Base-by-base conservation (phyloP, 2,329 filamentous ascomycete species). In the Ophiocordyceps australis region DNA sequence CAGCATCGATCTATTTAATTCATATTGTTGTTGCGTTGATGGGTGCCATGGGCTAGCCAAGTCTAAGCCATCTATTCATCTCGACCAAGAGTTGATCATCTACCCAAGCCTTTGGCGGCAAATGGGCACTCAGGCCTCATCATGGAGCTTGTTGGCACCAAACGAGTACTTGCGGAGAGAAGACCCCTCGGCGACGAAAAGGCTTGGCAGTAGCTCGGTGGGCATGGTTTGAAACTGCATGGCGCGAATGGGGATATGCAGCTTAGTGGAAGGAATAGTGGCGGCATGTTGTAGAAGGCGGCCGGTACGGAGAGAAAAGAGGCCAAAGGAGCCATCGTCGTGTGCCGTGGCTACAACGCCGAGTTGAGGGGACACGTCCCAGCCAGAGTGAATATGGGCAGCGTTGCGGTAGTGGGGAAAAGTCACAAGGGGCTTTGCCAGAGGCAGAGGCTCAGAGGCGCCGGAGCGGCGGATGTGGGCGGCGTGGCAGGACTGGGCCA, bases 301-400 rank as follows among this genome's bases (percentile, higher is more conserved):
- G 0, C 65, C 65, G 3, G 55, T 58, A 7, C 34, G 36, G 6
- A 65, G 38, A 7, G 63, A 67, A 35, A 65, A 68, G 9, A 70
- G 34, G 2, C 37, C 50, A 0, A 70, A 45, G 0, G 42, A 53
- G 9, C 54, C 56, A 24, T 62, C 51, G 20, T 63, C 58, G 24
- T 66, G 62, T 1, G 60, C 63, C 0, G 65, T 59, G 1, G 66
- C 67, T 5, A 66, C 55, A 14, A 65, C 35, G 9, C 61, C 62
- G 7, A 55, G 40, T n/a, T 51, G 47, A 0, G 42, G 24, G 29
- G 59, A 52, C 5, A 62, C 52, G 27, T 66, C 65, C 35, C 70
- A 56, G 1, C 66, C 69, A 8, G 62, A 50, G 12, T 56, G 42
- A 22, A 58, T 42, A 22, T 57, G 54, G 1, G 57, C 56, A 0